Conservation (phyloP, 225 moss, liverwort and hornwort species). For the Physcomitrium patens region DNA sequence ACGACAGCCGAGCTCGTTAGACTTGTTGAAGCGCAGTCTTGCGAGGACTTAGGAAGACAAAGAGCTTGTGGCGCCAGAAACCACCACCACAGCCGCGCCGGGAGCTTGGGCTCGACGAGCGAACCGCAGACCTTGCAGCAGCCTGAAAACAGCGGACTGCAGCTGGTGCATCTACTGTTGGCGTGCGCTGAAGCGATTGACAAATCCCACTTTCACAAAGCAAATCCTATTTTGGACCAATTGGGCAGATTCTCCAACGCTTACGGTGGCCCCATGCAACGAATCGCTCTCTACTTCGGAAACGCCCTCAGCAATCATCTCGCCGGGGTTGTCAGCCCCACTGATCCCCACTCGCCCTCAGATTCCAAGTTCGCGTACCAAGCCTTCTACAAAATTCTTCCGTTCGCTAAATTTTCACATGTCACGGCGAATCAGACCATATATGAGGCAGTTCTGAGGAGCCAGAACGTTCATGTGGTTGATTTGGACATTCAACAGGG, state of each 20-base stretch:
- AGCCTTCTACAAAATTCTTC: constrained; percentile 69
- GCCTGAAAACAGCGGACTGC: constrained; percentile 74
- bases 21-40: constrained; percentile 41
- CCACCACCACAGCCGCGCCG: constrained; percentile 42
- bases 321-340: constrained; percentile 23
- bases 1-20: constrained; percentile 46
- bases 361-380: constrained; percentile 67
- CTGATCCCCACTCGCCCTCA: not conserved
- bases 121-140: constrained; percentile 18
- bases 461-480: constrained; percentile 63
- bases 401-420: constrained; percentile 77
- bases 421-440: constrained; percentile 86
- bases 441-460: constrained; percentile 63
- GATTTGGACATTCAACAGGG: constrained; percentile 82
- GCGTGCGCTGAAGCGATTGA: constrained; percentile 84
- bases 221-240: constrained; percentile 62
- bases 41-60: constrained; percentile 23
- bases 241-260: constrained; percentile 70
- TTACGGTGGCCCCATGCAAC: constrained; percentile 82
- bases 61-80: not conserved
- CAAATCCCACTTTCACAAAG: constrained; percentile 56
- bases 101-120: constrained; percentile 56
- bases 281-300: constrained; percentile 82
- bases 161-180: constrained; percentile 80
- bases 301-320: constrained; percentile 69